Base-by-base conservation (phyloP, 805 yeast species). In the Wickerhamiella azyma region DNA sequence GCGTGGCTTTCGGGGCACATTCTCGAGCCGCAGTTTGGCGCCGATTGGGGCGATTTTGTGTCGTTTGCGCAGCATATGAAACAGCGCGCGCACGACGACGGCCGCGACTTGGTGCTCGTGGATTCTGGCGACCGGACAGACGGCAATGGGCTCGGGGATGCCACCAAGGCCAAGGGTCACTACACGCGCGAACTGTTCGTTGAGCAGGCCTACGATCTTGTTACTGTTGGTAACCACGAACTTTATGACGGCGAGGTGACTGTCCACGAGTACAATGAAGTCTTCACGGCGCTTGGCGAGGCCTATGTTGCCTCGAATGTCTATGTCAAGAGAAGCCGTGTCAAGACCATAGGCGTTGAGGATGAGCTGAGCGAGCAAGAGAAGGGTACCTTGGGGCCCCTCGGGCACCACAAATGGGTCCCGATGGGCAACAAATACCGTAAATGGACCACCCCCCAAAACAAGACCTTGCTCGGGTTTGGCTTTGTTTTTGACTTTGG, bases 61-160 rank as follows among this genome's bases (percentile, higher is more conserved):
- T 77, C 88, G 0, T 86, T 88, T 55, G 63, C 75, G 1, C 51
- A 60, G 9, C 74, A 71, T 46, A 60, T 86, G 54, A 67, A 66
- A 29, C 52, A 56, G 0, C 50, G 55, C n/a, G 78, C 83, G 0
- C 65, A 59, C 18, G 48, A 59, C 26, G 28, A 65, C 9, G 69
- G 69, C 1, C 74, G 67, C 19, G 96, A 88, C 57, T 61, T 88
- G 18, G 51, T 88, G 2, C 51, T 85, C 3, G 70, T 88, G 1
- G 96, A 88, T 59, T 76, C 92, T 0, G 96, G 96, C 7, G 96
- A 88, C 63, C 77, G 84, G 52, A 94, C 83, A 55, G 96, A 88
- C 63, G 96, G 96, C 2, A 88, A 85, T 59, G 96, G 96, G 0
- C 65, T 85, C 13, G 45, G 52, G 30, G 96, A 88, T 63, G 77